Evolutionary conservation across 1,284 basidiomycete species (phyloP), one percentile per base, ranked within the genome.

Genomic region (Pseudozyma thailandica): DNA sequence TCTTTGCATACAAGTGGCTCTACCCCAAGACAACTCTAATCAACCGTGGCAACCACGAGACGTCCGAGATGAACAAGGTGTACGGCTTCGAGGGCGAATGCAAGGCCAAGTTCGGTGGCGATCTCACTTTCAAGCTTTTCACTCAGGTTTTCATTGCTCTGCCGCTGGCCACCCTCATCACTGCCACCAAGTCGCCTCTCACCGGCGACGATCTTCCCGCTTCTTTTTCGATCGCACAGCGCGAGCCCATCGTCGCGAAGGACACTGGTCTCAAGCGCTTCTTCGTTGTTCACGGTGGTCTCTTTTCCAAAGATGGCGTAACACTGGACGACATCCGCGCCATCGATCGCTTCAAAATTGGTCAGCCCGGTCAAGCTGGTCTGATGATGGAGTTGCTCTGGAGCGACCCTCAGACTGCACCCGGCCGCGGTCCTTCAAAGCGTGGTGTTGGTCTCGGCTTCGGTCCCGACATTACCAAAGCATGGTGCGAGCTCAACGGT

Each of bases 351-450:
- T 88, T 93, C 73, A 58, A 69, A 41, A 92, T 92, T 25, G 87
- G 88, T 63, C 94, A 98, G 84, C 96, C 96, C 12, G 94, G 94
- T 30, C 91, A 93, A 74, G 92, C 93, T 77, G 96, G 96, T 1
- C 85, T 98, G 51, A 98, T 98, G 92, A 94, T 93, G 80, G 87
- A 87, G 53, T 54, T 82, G 49, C 75, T 84, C 4, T 83, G 82
- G 82, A 96, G 93, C 8, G 96, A 98, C 85, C 95, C 96, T 23
- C 95, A 98, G 84, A 90, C 91, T 39, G 83, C 86, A 43, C 89
- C 89, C 13, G 96, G 96, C n/a, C 89, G 96, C 37, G 94, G 94
- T 0, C 95, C 95, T 5, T 94, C 92, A 80, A 98, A 98, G 87
- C 89, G 96, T 50, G 95, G 95, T 66, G 94, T 98, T 50, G 95